Conservation (phyloP, 805 yeast genomes). For the Myxozyma melibiosi region DNA sequence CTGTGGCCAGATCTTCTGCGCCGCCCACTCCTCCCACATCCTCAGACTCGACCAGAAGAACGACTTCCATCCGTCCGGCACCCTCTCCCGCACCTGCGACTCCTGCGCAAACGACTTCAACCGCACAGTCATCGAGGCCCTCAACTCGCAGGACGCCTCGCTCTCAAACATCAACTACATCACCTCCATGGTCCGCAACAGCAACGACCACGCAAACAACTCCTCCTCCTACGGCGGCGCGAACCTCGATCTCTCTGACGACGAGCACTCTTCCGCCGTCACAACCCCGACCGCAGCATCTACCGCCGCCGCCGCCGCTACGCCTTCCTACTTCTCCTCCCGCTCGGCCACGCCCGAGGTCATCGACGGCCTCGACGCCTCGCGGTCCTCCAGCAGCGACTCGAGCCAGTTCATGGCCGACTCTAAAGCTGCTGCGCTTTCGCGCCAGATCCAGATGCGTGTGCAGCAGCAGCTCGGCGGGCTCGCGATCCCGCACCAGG, state of each 20-base stretch:
- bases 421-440: slow-evolving; percentile 7
- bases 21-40: slow-evolving; percentile 62
- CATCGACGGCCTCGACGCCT: slow-evolving; percentile 7
- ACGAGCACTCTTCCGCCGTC: slow-evolving; percentile 5
- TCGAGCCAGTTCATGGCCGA: background rate
- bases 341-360: slow-evolving; percentile 9
- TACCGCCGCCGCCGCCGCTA: background rate
- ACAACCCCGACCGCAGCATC: background rate
- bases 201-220: slow-evolving; percentile 6
- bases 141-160: slow-evolving; percentile 20
- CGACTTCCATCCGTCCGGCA: slow-evolving; percentile 64
- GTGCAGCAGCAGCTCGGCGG: slow-evolving; percentile 26
- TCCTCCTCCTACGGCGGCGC: background rate
- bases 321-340: slow-evolving; percentile 2
- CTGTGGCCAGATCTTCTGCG: slow-evolving; percentile 81
- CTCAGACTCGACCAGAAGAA: slow-evolving; percentile 54
- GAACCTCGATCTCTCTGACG: slow-evolving; percentile 16
- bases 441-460: slow-evolving; percentile 18
- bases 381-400: background rate
- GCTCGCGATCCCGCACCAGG: slow-evolving; percentile 4
- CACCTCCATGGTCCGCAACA: slow-evolving; percentile 28
- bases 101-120: slow-evolving; percentile 58
- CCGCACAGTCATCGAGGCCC: slow-evolving; percentile 27
- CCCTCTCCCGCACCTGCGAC: slow-evolving; percentile 70
- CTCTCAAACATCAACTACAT: slow-evolving; percentile 26